Conservation (phyloP, 495 filamentous ascomycete genomes). For the Aspergillus sclerotioniger region DNA sequence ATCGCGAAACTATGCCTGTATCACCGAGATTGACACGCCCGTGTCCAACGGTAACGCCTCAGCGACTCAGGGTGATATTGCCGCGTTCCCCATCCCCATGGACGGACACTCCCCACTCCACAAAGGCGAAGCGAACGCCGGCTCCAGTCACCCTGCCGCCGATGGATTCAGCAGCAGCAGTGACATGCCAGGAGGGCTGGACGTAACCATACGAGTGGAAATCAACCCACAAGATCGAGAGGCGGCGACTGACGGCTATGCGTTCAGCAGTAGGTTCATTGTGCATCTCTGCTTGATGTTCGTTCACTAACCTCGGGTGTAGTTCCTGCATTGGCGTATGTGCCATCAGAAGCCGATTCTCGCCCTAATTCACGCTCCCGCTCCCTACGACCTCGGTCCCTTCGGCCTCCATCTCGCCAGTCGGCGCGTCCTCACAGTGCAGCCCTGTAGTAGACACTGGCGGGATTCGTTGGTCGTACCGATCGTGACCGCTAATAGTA, state of each 20-base stretch:
- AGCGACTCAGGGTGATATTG: constrained; percentile 10
- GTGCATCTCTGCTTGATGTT: not conserved
- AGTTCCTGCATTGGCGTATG: constrained; percentile 26
- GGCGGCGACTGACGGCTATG: constrained; percentile 66
- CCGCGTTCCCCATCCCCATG: constrained; percentile 40
- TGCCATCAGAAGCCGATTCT: constrained; percentile 8
- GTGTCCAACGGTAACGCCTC: constrained; percentile 23
- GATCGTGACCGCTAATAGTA: too few relatives aligned
- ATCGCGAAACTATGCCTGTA: constrained; percentile 78
- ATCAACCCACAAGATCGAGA: constrained; percentile 62
- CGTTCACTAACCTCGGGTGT: constrained; percentile 5
- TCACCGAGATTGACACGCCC: constrained; percentile 60
- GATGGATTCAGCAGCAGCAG: constrained; percentile 49
- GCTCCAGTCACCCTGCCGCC: constrained; percentile 63
- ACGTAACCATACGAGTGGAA: constrained; percentile 69
- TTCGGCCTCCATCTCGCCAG: constrained; percentile 9
- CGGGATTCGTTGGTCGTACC: not conserved
- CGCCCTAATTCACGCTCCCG: constrained; percentile 16
- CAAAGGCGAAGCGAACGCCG: constrained; percentile 61
- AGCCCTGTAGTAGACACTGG: not conserved
- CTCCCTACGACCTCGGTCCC: constrained; percentile 15
- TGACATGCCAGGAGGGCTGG: constrained; percentile 58
- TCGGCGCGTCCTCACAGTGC: constrained; percentile 19
- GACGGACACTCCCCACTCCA: constrained; percentile 64
- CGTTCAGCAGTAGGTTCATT: constrained; percentile 53